Evolutionary conservation across 2,329 filamentous ascomycete species (phyloP).

Genomic region (Aspergillus sp.): DNA sequence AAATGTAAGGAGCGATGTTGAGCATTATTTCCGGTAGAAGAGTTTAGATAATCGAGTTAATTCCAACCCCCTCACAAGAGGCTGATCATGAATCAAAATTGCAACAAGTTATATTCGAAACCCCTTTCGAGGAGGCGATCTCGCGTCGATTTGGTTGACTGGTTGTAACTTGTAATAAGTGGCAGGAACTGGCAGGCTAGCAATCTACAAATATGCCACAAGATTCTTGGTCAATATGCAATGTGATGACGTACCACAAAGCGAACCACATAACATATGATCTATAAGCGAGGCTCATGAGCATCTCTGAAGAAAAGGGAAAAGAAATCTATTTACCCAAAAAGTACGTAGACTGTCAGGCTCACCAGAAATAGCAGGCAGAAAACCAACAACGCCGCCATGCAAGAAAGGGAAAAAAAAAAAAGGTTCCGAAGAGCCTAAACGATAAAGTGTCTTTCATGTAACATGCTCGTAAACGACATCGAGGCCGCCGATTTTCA

Average conservation of each 20-base stretch:
- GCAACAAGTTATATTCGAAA: background rate
- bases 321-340: slow-evolving; percentile 1
- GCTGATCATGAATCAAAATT: background rate
- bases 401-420: background rate
- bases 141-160: background rate
- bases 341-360: background rate
- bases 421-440: background rate
- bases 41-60: background rate
- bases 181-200: background rate
- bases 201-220: background rate
- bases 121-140: background rate
- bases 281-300: background rate
- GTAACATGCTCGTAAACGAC: background rate
- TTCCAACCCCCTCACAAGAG: background rate
- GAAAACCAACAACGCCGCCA: slow-evolving; percentile 3
- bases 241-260: background rate
- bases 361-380: background rate
- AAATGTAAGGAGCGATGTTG: background rate
- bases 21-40: background rate
- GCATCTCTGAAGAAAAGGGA: no score
- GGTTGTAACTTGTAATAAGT: no score
- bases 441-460: background rate
- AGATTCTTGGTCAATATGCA: background rate
- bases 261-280: background rate
- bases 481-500: background rate